A percentile compares a stretch with the other conserved stretches of the same genome.
Conservation (phyloP, 2,329 filamentous ascomycete genomes). For the Xylariaceae sp. region DNA sequence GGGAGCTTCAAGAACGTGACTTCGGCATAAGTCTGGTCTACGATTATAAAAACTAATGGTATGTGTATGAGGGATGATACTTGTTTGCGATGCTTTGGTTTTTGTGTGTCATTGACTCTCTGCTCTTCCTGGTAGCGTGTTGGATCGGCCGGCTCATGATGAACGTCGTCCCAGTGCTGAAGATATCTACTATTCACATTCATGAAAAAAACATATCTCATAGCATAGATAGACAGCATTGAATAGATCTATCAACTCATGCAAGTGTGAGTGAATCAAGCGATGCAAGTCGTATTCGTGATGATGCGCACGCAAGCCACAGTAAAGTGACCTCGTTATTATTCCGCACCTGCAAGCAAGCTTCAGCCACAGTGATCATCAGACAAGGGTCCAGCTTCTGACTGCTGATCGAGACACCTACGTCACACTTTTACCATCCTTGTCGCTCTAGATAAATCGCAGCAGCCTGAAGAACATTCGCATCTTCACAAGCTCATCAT, state of each 20-base stretch:
- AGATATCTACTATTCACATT: background rate
- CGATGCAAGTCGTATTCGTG: background rate
- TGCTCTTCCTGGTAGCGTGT: background rate
- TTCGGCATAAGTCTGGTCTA: constrained; percentile 10
- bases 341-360: background rate
- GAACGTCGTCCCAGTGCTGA: background rate
- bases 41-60: constrained; percentile 3
- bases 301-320: background rate
- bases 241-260: background rate
- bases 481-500: too few species aligned
- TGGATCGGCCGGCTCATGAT: background rate
- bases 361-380: background rate
- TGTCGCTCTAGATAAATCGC: background rate
- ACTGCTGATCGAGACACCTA: background rate
- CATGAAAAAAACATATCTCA: background rate
- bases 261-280: background rate
- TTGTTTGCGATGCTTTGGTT: background rate
- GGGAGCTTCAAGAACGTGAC: constrained; percentile 52
- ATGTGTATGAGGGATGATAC: constrained; percentile 4
- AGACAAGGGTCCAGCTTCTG: too few species aligned
- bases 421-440: background rate
- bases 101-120: background rate
- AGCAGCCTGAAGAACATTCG: background rate
- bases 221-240: background rate
- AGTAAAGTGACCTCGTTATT: background rate